Evolutionary conservation across 306 rosid species (phyloP).

Genomic region (Prosopis cineraria): DNA sequence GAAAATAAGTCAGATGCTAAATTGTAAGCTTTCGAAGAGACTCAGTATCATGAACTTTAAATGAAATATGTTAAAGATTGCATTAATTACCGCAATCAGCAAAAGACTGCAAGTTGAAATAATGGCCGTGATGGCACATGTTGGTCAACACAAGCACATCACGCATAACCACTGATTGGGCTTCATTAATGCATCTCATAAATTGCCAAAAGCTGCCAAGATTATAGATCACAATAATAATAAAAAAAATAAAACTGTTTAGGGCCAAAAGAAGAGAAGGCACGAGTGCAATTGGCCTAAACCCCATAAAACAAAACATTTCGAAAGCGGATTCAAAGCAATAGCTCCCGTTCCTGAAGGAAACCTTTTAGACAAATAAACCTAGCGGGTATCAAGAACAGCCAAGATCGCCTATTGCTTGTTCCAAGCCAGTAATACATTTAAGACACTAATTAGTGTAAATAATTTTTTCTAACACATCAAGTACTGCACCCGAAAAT

Average conservation of each 20-base stretch:
- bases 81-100: neutral
- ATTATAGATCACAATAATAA: slow-evolving; percentile 24
- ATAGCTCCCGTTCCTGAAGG: neutral
- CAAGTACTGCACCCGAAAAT: neutral
- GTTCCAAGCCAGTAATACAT: neutral
- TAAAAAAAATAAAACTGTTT: slow-evolving; percentile 8
- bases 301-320: neutral
- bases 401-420: neutral
- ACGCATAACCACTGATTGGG: neutral
- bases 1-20: slow-evolving; percentile 47
- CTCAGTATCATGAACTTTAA: slow-evolving; percentile 13
- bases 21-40: slow-evolving; percentile 33
- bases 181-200: neutral
- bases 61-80: neutral
- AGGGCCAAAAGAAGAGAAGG: slow-evolving; percentile 14
- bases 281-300: slow-evolving; percentile 14
- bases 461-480: neutral
- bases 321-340: neutral
- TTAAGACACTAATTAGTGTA: neutral
- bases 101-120: neutral
- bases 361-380: neutral
- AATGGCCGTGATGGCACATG: slow-evolving; percentile 3
- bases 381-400: neutral
- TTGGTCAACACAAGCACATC: slow-evolving; percentile 11
- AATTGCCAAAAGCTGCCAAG: slow-evolving; percentile 23